phyloP scores from a whole-genome alignment of 345 rosid genomes.

The Corymbia maculata region DNA sequence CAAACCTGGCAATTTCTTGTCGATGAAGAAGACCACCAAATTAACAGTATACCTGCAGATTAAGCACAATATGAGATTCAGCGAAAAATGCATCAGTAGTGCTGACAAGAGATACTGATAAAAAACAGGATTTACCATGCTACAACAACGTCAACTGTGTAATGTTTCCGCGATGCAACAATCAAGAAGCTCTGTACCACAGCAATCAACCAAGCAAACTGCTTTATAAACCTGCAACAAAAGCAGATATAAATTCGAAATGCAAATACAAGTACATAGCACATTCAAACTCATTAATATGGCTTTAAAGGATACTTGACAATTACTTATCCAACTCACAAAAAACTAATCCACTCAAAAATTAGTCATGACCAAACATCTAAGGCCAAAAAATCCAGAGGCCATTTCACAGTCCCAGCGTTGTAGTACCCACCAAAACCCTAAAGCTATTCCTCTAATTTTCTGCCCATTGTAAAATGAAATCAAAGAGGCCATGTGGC shows the following conservation, averaged over 20 bases:
- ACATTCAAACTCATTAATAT: neutral
- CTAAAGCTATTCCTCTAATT: neutral
- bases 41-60: constrained; percentile 86
- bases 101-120: neutral
- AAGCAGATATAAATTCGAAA: too few species aligned
- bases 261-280: neutral
- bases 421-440: neutral
- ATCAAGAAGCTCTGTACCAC: constrained; percentile 86
- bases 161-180: constrained; percentile 96
- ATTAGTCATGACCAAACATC: neutral
- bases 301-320: neutral
- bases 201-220: constrained; percentile 72
- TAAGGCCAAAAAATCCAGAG: neutral
- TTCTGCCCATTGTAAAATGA: neutral
- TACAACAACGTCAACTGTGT: constrained; percentile 89
- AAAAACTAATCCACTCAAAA: neutral
- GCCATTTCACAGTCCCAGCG: neutral
- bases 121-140: constrained; percentile 51
- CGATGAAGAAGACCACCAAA: constrained; percentile 85
- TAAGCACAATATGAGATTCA: neutral
- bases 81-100: neutral
- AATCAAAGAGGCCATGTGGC: neutral
- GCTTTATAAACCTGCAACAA: constrained; percentile 70
- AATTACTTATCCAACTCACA: neutral
- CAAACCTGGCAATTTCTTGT: constrained; percentile 97